Evolutionary conservation across 2,329 filamentous ascomycete species (phyloP), one percentile per base, ranked within the genome.

Genomic region (Nothophoma quercina): DNA sequence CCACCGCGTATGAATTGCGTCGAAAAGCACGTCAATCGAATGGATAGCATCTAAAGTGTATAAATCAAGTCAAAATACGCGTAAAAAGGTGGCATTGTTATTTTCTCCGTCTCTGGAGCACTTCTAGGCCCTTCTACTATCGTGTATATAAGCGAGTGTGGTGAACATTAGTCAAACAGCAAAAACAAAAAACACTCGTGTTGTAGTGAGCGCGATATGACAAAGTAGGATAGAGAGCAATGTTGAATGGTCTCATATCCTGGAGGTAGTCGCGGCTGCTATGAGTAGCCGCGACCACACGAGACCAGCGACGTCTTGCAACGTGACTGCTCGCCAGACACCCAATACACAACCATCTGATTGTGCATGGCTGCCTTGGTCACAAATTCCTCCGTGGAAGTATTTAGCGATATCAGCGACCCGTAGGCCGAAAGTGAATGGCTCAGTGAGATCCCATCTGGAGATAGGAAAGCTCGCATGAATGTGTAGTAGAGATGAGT

Each of bases 401-500:
- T 15, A 13, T 18, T 7, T 23, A 29, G 55, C 55, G 6, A 26
- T 26, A 7, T 26, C 25, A n/a, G 25, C 25, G 7, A 26, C 25
- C 25, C 12, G 25, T 26, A 26, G 25, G 25, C 12, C 32, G 49
- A 49, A n/a, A n/a, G n/a, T 65, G 63, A 68, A 68, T 62, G 65
- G 65, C 63, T 67, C 62, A 67, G 60, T 68, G 54, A 59, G 25
- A 8, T 8, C 41, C 45, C 25, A 51, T 45, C 35, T 10, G 22
- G 38, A 23, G 43, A 43, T 33, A 28, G 47, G 38, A 44, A 56
- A 47, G 62, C 35, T 50, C 28, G 45, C 45, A 39, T 19, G 18
- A 28, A 23, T 32, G 16, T 35, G 23, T 35, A 21, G 23, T 15
- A 9, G 25, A n/a, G 34, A 15, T 5, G 34, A 23, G 5, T 40